Base-by-base conservation (phyloP, 1,139 yeast species). In the Hemisphaericaspora subhashii region DNA sequence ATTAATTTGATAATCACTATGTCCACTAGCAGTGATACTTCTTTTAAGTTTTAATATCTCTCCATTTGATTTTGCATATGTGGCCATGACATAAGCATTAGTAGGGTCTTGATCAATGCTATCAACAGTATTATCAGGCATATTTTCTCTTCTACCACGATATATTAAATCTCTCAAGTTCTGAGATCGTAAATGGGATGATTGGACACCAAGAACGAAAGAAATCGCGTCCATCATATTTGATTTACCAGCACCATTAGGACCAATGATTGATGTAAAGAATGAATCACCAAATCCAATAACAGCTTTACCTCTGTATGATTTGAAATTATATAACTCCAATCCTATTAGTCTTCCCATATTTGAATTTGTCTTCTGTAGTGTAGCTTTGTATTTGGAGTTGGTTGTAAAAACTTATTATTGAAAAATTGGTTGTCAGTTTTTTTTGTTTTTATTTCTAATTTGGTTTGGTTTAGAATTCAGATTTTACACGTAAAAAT, bases 191-290 rank as follows among this genome's bases (percentile, higher is more conserved):
- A 94, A 68, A 44, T 86, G 92, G 23, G 74, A 67, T 13, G 94
- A 79, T 51, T 85, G 72, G 37, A 92, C 81, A 15, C 99, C 99
- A 25, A 94, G 72, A 11, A 92, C 98, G 58, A 92, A 92, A 2
- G 97, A 88, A 13, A 90, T 89, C 33, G 98, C 98, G 60, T 90
- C 98, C 98, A 90, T 90, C 90, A 90, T 84, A 55, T 92, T 92
- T 35, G 96, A 86, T 66, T 92, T 92, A 11, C 99, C 99, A 1
- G 97, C 86, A 13, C 98, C 98, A 72, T 94, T 94, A 12, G 98
- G 98, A 1, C 99, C 99, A 42, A 94, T 86, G 45, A 92, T 87
- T 34, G 95, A 85, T 1, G 96, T 87, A 65, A 94, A 92, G 47
- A 76, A 75, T 1, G 95, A 79, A 5, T 80, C 71, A 1, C 96